Conservation (phyloP, 75 land plant genomes). For the Selaginella tamariscina region DNA sequence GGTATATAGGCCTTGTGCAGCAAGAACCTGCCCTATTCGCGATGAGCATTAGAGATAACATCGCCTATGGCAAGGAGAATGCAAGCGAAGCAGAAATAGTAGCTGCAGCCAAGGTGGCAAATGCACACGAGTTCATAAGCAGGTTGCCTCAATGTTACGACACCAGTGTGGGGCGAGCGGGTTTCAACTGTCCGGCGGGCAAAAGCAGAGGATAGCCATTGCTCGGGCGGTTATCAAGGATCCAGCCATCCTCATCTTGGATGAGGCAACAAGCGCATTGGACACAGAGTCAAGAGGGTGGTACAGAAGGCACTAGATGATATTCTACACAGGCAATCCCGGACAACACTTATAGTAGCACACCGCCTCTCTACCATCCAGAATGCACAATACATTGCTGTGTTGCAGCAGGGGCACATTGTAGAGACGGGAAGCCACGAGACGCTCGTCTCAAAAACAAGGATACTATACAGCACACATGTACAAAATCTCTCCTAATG, state of each 20-base stretch:
- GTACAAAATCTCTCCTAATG: too few relatives aligned
- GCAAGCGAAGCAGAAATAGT: background rate
- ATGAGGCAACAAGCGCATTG: conserved; percentile 10
- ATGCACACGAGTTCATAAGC: background rate
- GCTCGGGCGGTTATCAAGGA: conserved; percentile 1
- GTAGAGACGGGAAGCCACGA: conserved; percentile 6
- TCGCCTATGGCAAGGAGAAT: background rate
- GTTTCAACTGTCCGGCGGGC: conserved; percentile 4
- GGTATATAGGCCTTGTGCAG: background rate
- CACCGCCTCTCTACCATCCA: conserved; percentile 9
- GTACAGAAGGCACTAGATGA: conserved; percentile 3
- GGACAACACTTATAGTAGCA: conserved; percentile 3
- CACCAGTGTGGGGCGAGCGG: background rate
- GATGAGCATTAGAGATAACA: background rate
- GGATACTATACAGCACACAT: too few relatives aligned
- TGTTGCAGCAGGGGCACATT: background rate
- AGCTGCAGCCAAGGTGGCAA: background rate
- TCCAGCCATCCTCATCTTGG: background rate
- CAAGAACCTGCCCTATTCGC: background rate
- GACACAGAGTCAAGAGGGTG: background rate
- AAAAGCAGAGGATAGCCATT: conserved; percentile 12
- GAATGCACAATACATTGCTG: background rate
- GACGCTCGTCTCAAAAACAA: too few relatives aligned
- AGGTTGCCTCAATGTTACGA: background rate
- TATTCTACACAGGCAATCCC: background rate